Evolutionary conservation across 129 eudicot genomes (phyloP).

Genomic region (Tagetes patula): DNA sequence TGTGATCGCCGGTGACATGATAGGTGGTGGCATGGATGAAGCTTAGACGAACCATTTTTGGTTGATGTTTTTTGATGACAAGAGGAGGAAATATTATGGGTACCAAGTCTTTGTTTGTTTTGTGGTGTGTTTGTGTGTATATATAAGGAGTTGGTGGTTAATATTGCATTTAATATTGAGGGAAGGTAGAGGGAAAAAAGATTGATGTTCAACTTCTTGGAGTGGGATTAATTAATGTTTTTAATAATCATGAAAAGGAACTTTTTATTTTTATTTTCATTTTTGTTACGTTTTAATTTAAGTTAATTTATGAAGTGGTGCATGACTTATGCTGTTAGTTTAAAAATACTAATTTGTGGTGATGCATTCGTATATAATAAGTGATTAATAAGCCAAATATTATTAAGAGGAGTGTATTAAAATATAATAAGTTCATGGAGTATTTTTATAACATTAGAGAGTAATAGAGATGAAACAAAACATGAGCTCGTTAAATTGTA

Average conservation of each 20-base stretch:
- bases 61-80: constrained; percentile 5
- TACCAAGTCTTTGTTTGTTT: constrained; percentile 24
- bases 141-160: constrained; percentile 34
- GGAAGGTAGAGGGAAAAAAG: constrained; percentile 29
- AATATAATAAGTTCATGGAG: too few relatives aligned
- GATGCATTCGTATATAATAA: not conserved
- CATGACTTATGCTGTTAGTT: constrained; percentile 8
- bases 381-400: not conserved
- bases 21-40: constrained; percentile 22
- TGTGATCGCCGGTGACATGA: constrained; percentile 6
- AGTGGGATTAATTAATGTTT: constrained; percentile 27
- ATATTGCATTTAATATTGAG: constrained; percentile 31
- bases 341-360: not conserved
- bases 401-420: not conserved
- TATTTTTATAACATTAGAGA: too few relatives aligned
- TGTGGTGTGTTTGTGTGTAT: constrained; percentile 1
- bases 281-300: not conserved
- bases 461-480: too few relatives aligned
- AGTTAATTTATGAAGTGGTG: not conserved
- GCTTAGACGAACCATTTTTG: constrained; percentile 58
- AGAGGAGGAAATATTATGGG: constrained; percentile 6
- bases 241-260: constrained; percentile 12
- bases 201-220: constrained; percentile 20
- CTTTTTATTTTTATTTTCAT: too few relatives aligned
- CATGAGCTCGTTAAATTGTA: too few relatives aligned